A percentile compares a stretch with the other conserved stretches of the same genome.
phyloP scores from a whole-genome alignment of 108 stramenopile species.

The Nannochloropsis salina region DNA sequence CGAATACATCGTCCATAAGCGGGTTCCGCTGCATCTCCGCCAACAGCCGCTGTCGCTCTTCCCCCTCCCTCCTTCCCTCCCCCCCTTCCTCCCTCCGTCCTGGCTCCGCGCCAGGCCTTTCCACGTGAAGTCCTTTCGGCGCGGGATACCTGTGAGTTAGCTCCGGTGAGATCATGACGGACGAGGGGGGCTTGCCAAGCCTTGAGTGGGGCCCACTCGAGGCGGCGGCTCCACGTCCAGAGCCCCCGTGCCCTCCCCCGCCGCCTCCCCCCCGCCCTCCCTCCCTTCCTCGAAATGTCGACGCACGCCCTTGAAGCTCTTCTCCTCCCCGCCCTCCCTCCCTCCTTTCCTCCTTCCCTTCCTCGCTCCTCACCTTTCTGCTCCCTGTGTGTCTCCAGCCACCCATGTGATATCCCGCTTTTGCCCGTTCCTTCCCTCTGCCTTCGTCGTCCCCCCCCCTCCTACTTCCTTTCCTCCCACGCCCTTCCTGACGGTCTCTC shows the following conservation, averaged over 20 bases:
- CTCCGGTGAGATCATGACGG: no score
- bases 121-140: not conserved
- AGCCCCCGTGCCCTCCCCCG: not conserved
- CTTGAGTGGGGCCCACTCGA: no score
- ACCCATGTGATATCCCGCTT: not conserved
- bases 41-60: not conserved
- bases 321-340: not conserved
- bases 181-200: no score
- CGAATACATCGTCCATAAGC: no score
- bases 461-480: not conserved
- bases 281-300: not conserved
- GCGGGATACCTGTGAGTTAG: not conserved
- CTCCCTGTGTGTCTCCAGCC: not conserved
- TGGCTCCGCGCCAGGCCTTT: not conserved
- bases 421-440: not conserved
- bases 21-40: not conserved
- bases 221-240: no score
- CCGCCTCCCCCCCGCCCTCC: not conserved
- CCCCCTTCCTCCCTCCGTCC: not conserved
- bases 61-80: not conserved
- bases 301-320: not conserved
- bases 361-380: not conserved
- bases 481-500: no score
- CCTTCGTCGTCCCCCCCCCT: no score
- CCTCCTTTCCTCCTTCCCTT: not conserved